Conservation (phyloP, 495 filamentous ascomycete genomes). For the Annulohypoxylon moriforme region DNA sequence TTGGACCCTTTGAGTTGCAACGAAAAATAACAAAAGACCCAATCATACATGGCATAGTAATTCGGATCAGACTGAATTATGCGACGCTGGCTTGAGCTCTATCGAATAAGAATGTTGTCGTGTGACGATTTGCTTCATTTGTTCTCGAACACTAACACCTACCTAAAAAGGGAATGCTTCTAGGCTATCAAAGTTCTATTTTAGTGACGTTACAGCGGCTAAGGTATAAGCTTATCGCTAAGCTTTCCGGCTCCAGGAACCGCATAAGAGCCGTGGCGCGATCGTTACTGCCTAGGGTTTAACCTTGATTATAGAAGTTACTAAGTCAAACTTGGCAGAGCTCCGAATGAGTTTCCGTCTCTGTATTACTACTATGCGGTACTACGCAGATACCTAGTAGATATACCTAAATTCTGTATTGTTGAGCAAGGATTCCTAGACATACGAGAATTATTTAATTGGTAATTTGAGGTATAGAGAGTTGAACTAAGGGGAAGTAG, state of each 20-base stretch:
- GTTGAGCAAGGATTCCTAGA: neutral
- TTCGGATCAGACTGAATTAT: neutral
- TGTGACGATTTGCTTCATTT: neutral
- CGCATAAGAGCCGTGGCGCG: neutral
- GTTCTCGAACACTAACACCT: neutral
- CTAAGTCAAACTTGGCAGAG: neutral
- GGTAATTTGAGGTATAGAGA: neutral
- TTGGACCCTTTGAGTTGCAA: neutral
- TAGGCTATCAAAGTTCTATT: neutral
- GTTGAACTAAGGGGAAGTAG: neutral
- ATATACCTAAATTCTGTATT: too few species aligned
- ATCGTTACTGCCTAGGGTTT: neutral
- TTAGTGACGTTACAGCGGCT: slow-evolving; percentile 5
- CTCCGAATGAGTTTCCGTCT: neutral
- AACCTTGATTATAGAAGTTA: neutral
- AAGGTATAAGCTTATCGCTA: slow-evolving; percentile 3
- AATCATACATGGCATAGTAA: neutral
- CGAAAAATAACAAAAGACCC: neutral
- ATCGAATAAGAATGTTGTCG: neutral
- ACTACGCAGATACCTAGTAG: neutral
- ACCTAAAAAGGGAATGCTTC: neutral
- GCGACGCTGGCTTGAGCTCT: neutral
- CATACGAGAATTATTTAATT: neutral
- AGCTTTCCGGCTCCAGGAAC: neutral
- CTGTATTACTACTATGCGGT: neutral